Base-by-base conservation (phyloP, 2,329 filamentous ascomycete genomes). In the Apiospora koreana region DNA sequence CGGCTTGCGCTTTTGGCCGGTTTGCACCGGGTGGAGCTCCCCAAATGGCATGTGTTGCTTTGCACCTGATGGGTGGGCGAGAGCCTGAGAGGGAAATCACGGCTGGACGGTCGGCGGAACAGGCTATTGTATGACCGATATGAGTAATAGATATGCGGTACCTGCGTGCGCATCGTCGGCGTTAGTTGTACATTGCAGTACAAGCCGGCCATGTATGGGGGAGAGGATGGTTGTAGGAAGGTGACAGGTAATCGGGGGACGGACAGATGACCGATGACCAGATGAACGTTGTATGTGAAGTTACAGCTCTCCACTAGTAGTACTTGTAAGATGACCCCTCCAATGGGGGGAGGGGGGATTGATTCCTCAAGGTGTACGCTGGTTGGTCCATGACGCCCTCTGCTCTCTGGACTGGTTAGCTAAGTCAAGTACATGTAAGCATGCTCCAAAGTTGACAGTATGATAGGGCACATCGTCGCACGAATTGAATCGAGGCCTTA, bases 1-100 rank as follows among this genome's bases (percentile, higher is more conserved):
- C 73, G 70, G 72, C 70, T 72, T 74, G 74, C 72, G 64, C 70
- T 72, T 77, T 77, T 74, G 74, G 74, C 74, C 73, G 70, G 72
- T 71, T 72, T 74, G 74, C 72, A 65, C 70, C n/a, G n/a, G n/a
- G n/a, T 72, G 71, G 65, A 71, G 71, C 72, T 72, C 70, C 68
- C 68, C 73, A 64, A 69, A 73, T 70, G 71, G 71, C 41, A 43
- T 18, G 69, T 68, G 54, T 73, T 71, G 43, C 28, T 48, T 73
- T 71, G 43, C 28, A 45, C 41, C 45, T 38, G 65, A 48, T 67
- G 68, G 43, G 21, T 45, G 42, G 16, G 46, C 41, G n/a, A n/a
- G n/a, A n/a, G n/a, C n/a, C n/a, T n/a, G 31, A 64, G 23, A 28
- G 42, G 54, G 23, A 28, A 23, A 10, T 25, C 23, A 28, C 48